Percentiles rank a stretch among this genome's conserved stretches.
Conservation (phyloP, 345 rosid species). For the Gynandropsis gynandra region DNA sequence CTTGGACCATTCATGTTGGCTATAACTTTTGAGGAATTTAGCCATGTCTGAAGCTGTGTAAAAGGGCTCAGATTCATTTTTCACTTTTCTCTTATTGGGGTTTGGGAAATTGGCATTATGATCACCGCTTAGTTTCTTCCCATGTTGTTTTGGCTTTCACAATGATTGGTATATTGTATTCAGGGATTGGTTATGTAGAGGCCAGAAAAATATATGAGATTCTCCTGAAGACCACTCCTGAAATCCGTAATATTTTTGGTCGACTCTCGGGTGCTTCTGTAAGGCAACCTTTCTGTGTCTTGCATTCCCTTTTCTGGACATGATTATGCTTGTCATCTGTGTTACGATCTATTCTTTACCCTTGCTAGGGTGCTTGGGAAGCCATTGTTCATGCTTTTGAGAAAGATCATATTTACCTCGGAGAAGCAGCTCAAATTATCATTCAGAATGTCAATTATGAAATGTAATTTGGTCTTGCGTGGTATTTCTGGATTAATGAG, state of each 20-base stretch:
- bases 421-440: constrained; percentile 91
- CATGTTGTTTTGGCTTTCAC: not conserved
- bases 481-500: constrained; percentile 11
- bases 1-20: constrained; percentile 4
- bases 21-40: constrained; percentile 8
- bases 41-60: not conserved
- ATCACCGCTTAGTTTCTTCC: not conserved
- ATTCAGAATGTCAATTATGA: constrained; percentile 90
- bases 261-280: constrained; percentile 91
- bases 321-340: not conserved
- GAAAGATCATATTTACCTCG: constrained; percentile 82
- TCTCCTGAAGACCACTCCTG: constrained; percentile 67
- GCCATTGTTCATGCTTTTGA: constrained; percentile 69
- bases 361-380: constrained; percentile 79
- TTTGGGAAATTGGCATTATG: not conserved
- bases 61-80: not conserved
- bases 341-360: constrained; percentile 1
- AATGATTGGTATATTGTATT: constrained; percentile 20
- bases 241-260: constrained; percentile 85
- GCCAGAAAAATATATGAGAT: constrained; percentile 68
- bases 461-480: constrained; percentile 43
- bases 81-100: too few relatives aligned
- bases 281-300: constrained; percentile 27
- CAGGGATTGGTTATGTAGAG: constrained; percentile 82
- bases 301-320: not conserved